Base-by-base conservation (phyloP, 139 green algal genomes). In the Monoraphidium neglectum region DNA sequence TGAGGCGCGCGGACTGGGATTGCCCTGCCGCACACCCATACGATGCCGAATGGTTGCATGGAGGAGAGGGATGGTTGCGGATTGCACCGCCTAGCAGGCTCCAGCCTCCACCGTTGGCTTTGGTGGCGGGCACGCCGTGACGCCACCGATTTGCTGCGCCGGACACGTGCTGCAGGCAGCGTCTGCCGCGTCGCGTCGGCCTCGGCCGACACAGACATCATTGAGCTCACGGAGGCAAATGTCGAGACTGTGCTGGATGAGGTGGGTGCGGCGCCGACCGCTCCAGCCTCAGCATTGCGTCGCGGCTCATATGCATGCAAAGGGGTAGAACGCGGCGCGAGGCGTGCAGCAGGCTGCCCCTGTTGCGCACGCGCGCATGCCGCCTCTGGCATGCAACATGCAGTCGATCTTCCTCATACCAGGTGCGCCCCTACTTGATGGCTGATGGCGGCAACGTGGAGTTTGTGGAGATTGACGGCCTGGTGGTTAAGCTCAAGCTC, bases 371-470 rank as follows among this genome's bases (percentile, higher is more conserved):
- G 57, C 57, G 6, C 8, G 8, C 57, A 66, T 13, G 30, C 13
- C 28, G 28, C 57, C 30, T 66, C 28, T 66, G n/a, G 6, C 57
- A 40, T 8, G 23, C 15, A 37, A 32, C 43, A 12, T 12, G 43
- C 43, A 8, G 1, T 69, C 75, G 61, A 51, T 51, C 8, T 12
- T 21, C 43, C 43, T 12, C 43, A 8, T 12, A 8, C 43, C 79
- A 97, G 92, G 90, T 98, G 4, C 89, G 96, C 10, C 96, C 96
- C 0, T 99, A 99, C 85, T 86, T 99, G 12, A 99, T 99, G 92
- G 90, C 96, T 18, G 96, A 99, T 74, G 96, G 96, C 63, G 96
- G 96, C 37, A 97, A 99, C 80, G 96, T 99, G 5, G 96, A 99
- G 81, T 93, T 99, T 79, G 88, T 97, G 15, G 96, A 99, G 71